A percentile compares a stretch with the other conserved stretches of the same genome.
These are phyloP conservation scores for Penicillium waksmanii DNA, from an alignment of 495 filamentous ascomycete species.

Conservation along the genomic window DNA sequence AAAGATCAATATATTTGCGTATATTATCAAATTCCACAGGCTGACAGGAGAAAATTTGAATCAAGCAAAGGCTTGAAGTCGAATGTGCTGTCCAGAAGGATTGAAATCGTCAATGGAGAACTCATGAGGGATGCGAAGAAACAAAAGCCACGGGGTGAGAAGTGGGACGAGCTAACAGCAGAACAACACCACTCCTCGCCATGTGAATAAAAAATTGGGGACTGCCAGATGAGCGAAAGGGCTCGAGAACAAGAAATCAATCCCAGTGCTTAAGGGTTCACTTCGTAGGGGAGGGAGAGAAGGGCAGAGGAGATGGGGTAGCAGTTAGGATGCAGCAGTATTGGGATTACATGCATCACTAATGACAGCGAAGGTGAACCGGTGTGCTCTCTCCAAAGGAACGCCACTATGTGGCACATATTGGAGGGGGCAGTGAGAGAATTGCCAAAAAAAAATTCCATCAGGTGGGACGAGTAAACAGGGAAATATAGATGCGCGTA, in stretches of 20 bases:
- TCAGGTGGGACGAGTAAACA: constrained; percentile 4
- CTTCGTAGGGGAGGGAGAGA: neutral
- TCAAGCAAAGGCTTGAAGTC: neutral
- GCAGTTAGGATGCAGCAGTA: neutral
- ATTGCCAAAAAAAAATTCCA: neutral
- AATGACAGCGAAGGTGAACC: neutral
- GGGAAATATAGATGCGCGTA: constrained; percentile 1
- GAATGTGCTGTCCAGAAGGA: neutral
- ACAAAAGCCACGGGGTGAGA: constrained; percentile 2
- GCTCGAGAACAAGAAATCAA: neutral
- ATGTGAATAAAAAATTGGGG: neutral
- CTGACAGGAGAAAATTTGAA: neutral
- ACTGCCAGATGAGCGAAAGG: neutral
- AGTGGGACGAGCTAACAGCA: constrained; percentile 1
- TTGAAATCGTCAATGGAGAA: neutral
- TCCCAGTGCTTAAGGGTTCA: neutral
- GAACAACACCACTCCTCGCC: neutral
- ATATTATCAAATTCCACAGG: neutral
- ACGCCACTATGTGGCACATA: neutral
- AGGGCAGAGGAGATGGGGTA: neutral
- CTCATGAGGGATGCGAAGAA: neutral
- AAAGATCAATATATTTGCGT: neutral
- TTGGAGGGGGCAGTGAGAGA: neutral
- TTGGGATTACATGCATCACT: neutral
- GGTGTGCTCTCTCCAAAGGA: neutral